phyloP scores from a whole-genome alignment of 768 basidiomycete species.

The Lactarius evosmus region DNA sequence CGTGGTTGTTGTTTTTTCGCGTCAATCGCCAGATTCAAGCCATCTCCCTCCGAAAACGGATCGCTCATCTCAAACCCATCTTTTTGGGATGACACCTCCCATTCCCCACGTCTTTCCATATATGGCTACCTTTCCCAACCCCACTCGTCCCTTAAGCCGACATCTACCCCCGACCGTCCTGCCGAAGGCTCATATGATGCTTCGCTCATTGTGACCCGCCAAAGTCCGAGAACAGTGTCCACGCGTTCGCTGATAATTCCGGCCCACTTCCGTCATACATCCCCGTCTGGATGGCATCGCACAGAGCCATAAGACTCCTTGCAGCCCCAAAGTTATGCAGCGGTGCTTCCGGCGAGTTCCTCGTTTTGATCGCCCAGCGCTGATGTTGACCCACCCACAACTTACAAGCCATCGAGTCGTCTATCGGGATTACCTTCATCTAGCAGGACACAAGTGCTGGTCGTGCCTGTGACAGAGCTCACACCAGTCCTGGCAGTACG shows the following conservation, averaged over 20 bases:
- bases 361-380: not conserved
- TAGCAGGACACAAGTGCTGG: not conserved
- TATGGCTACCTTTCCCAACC: not conserved
- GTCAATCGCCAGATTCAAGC: not conserved
- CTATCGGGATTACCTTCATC: not conserved
- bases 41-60: not conserved
- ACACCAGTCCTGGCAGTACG: not conserved
- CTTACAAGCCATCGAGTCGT: too few relatives aligned
- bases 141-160: slow-evolving; percentile 6
- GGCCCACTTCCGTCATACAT: not conserved
- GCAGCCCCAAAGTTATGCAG: not conserved
- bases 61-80: not conserved
- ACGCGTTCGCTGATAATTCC: not conserved
- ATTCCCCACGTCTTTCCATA: not conserved
- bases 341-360: not conserved
- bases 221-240: slow-evolving; percentile 15
- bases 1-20: slow-evolving; percentile 9
- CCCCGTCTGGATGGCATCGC: not conserved
- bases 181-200: not conserved
- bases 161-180: not conserved
- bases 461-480: not conserved
- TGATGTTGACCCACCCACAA: not conserved
- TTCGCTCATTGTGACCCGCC: not conserved
- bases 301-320: not conserved
- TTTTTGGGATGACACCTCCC: not conserved